Percentiles rank a stretch among this genome's conserved stretches.
Evolutionary conservation across 106 monocot genomes (phyloP).

Genomic region (Cymbidium sinense): DNA sequence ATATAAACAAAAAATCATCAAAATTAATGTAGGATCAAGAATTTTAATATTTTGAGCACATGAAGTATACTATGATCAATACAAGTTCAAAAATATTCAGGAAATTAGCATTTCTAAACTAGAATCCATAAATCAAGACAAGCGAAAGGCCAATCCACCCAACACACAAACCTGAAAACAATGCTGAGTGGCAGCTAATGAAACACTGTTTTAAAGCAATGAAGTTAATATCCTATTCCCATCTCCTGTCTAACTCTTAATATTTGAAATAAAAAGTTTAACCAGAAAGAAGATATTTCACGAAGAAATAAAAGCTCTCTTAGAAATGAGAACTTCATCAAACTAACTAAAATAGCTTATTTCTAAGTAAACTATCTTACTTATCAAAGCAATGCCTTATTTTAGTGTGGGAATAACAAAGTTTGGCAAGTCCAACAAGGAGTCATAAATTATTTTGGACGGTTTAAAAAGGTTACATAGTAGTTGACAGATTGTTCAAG

Average conservation of each 20-base stretch:
- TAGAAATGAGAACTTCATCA: neutral
- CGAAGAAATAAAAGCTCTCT: neutral
- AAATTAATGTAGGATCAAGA: neutral
- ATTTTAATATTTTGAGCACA: neutral
- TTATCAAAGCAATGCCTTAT: too few relatives aligned
- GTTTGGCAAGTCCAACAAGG: too few relatives aligned
- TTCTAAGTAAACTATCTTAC: too few relatives aligned
- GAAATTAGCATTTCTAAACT: neutral
- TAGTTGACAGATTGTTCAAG: too few relatives aligned
- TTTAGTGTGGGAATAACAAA: too few relatives aligned
- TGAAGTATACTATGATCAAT: conserved; percentile 1
- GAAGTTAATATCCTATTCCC: neutral
- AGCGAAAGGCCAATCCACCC: neutral
- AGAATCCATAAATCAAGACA: neutral
- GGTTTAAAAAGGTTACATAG: too few relatives aligned
- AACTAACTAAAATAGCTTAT: neutral
- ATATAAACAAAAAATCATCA: neutral
- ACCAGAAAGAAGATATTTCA: neutral
- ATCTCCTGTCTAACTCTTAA: neutral
- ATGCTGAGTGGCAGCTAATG: neutral
- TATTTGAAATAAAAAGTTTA: neutral
- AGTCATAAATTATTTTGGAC: too few relatives aligned
- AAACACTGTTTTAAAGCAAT: neutral
- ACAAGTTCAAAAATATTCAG: neutral
- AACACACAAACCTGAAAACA: neutral